A percentile compares a stretch with the other conserved stretches of the same genome.
Evolutionary conservation across 768 basidiomycete genomes (phyloP).

Genomic region (Tephrocybe sp.): DNA sequence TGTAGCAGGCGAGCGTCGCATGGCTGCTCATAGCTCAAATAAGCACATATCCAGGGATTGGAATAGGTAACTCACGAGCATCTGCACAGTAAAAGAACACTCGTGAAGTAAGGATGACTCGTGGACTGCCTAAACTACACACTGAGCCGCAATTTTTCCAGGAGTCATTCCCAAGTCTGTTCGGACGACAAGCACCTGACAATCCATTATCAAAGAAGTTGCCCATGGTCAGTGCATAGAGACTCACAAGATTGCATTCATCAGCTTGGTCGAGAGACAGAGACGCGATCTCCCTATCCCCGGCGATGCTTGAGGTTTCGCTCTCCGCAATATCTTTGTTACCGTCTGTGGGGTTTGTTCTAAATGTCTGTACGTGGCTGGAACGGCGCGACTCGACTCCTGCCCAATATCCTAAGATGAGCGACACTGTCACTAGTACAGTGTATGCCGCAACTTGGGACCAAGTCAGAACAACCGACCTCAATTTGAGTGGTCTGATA

Average conservation of each 20-base stretch:
- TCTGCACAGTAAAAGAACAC: conserved; percentile 24
- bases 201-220: background rate
- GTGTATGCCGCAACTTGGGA: conserved; percentile 25
- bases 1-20: conserved; percentile 88
- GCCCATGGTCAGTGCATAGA: background rate
- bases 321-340: conserved; percentile 3
- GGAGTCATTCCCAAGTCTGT: conserved; percentile 69
- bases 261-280: conserved; percentile 36
- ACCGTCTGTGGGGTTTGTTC: background rate
- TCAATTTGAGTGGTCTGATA: too few species aligned
- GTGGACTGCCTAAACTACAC: conserved; percentile 27
- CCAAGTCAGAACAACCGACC: too few species aligned
- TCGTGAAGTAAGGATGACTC: background rate
- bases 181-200: conserved; percentile 57
- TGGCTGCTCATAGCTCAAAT: conserved; percentile 46
- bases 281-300: conserved; percentile 17
- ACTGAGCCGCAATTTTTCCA: conserved; percentile 85
- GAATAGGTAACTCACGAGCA: conserved; percentile 40
- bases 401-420: conserved; percentile 42
- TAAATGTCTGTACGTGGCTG: background rate
- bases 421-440: conserved; percentile 31
- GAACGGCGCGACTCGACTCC: conserved; percentile 26
- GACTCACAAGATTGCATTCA: conserved; percentile 57
- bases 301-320: conserved; percentile 22
- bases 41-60: background rate